Base-by-base conservation (phyloP, 176 grass and related monocot genomes). In the Paspalum notatum region DNA sequence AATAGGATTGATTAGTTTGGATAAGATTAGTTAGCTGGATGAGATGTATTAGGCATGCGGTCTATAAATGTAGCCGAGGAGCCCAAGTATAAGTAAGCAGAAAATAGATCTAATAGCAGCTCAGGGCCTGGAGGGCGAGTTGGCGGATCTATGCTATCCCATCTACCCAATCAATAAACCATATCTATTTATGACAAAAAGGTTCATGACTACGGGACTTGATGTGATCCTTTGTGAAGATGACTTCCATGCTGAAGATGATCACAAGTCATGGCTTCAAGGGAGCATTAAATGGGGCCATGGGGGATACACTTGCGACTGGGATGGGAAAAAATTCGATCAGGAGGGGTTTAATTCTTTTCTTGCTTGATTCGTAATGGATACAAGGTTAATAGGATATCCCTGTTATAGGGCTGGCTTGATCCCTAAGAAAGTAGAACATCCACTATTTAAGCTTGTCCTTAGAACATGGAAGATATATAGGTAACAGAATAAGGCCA, bases 111-210 rank as follows among this genome's bases (percentile, higher is more conserved):
- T 32, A 32, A 32, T 32, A 32, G 32, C 32, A 32, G 32, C 32
- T 32, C 32, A 32, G 32, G 32, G 32, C 32, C 3, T 1, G 32
- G 32, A 2, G 32, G 32, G 32, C 32, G 32, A 32, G 32, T 32
- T 32, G 3, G 32, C 32, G 32, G 32, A 32, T 32, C 32, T 32
- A 32, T 32, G 32, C 32, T 32, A 32, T 32, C 32, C 32, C 32
- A 32, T 32, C 32, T 32, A 32, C 32, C 32, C 32, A 32, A 32
- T 32, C 32, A 32, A 32, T 32, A 32, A 32, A 32, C 32, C 32
- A 32, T 32, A 32, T 32, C 32, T 2, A 32, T 72, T 71, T 63
- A 20, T 44, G 26, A 59, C 43, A 40, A 59, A 84, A 74, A 77
- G 49, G 7, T 21, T 62, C 32, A 24, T 53, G 66, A 39, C n/a